Evolutionary conservation across 352 stramenopile species (phyloP).

Genomic region (Phytopythium chamaehyphon): DNA sequence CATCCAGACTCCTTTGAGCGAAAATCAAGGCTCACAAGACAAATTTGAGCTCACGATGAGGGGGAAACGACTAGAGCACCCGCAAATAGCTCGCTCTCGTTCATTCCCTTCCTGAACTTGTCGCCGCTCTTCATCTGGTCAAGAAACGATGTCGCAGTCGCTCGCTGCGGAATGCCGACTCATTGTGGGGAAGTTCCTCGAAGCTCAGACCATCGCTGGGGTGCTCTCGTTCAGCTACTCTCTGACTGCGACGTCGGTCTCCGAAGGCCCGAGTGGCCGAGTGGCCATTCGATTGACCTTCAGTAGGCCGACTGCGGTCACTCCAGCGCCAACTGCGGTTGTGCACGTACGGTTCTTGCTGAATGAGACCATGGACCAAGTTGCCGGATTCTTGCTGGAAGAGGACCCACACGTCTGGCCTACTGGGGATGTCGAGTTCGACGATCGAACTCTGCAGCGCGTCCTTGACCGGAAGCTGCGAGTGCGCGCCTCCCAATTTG

Average conservation of each 20-base stretch:
- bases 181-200: conserved; percentile 39
- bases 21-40: no score
- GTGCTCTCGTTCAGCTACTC: conserved; percentile 64
- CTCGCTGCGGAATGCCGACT: conserved; percentile 30
- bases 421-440: conserved; percentile 35
- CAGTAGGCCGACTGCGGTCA: conserved; percentile 46
- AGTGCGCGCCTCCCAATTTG: conserved; percentile 29
- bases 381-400: conserved; percentile 57
- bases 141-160: neutral
- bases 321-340: conserved; percentile 36
- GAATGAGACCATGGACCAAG: conserved; percentile 28
- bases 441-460: conserved; percentile 50
- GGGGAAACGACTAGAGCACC: no score
- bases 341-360: conserved; percentile 60
- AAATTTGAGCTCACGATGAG: no score
- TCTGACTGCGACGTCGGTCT: conserved; percentile 18
- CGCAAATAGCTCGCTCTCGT: no score
- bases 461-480: conserved; percentile 56
- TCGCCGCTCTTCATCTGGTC: no score
- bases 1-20: no score
- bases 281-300: conserved; percentile 53
- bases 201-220: conserved; percentile 23
- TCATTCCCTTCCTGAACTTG: no score
- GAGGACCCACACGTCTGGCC: conserved; percentile 59
- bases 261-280: conserved; percentile 26